phyloP scores from a whole-genome alignment of 2,329 filamentous ascomycete species.

The Dactylella cylindrospora region DNA sequence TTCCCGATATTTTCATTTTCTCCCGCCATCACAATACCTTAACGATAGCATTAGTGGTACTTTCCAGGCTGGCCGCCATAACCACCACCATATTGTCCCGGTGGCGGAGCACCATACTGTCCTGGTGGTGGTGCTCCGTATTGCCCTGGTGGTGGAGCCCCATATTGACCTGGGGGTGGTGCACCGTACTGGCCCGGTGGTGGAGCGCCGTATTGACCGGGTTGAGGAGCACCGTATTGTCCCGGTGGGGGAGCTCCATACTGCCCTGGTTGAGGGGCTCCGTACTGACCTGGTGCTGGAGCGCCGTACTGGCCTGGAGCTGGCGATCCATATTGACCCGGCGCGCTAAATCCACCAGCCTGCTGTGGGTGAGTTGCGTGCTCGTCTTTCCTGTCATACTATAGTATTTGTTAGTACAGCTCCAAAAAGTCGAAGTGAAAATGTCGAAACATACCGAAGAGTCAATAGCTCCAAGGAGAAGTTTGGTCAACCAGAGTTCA shows the following conservation, averaged over 20 bases:
- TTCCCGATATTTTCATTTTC: too few species aligned
- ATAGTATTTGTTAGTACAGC: slow-evolving; percentile 45
- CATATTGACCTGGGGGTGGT: slow-evolving; percentile 49
- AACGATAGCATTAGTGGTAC: too few species aligned
- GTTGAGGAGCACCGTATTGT: slow-evolving; percentile 42
- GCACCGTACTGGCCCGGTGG: slow-evolving; percentile 19
- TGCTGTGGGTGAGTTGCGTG: slow-evolving; percentile 48
- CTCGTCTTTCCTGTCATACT: slow-evolving; percentile 52
- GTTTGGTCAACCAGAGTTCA: slow-evolving; percentile 64
- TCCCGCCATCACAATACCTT: too few species aligned
- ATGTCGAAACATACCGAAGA: slow-evolving; percentile 54
- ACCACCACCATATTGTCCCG: slow-evolving; percentile 23
- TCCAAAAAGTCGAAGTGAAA: slow-evolving; percentile 36
- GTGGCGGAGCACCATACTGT: slow-evolving; percentile 44
- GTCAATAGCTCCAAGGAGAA: slow-evolving; percentile 68
- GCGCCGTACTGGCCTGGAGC: slow-evolving; percentile 50
- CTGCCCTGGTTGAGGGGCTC: slow-evolving; percentile 49
- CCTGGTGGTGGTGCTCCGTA: slow-evolving; percentile 47
- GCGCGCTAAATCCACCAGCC: slow-evolving; percentile 23
- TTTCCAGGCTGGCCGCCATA: too few species aligned
- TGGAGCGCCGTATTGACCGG: slow-evolving; percentile 26
- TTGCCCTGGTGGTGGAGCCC: slow-evolving; percentile 49
- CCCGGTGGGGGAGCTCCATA: slow-evolving; percentile 46
- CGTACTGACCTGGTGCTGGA: slow-evolving; percentile 49
- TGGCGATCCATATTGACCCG: slow-evolving; percentile 50